Evolutionary conservation across 352 stramenopile species (phyloP).

Genomic region (Globisporangium recalcitrans): DNA sequence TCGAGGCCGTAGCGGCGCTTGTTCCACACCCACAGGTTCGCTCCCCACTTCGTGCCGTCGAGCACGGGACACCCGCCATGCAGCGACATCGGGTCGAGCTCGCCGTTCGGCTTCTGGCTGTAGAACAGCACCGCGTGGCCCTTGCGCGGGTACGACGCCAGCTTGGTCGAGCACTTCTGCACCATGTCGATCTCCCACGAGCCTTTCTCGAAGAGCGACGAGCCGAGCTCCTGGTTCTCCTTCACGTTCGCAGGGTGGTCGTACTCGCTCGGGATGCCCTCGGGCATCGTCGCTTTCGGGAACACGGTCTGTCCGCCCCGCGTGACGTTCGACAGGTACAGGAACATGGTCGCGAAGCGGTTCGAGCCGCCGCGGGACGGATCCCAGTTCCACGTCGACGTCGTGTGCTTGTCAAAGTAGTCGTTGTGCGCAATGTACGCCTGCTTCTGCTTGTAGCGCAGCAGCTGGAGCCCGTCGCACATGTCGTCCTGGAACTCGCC

Average conservation of each 20-base stretch:
- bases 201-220: slow-evolving; percentile 53
- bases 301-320: slow-evolving; percentile 83
- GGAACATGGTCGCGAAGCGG: slow-evolving; percentile 78
- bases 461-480: slow-evolving; percentile 93
- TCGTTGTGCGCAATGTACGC: slow-evolving; percentile 93
- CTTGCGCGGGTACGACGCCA: slow-evolving; percentile 75
- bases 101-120: slow-evolving; percentile 92
- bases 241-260: slow-evolving; percentile 38
- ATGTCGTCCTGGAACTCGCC: slow-evolving; percentile 86
- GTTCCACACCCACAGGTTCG: slow-evolving; percentile 98
- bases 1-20: slow-evolving; percentile 71
- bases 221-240: slow-evolving; percentile 37
- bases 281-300: slow-evolving; percentile 63
- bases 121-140: slow-evolving; percentile 97
- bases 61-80: slow-evolving; percentile 95
- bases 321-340: slow-evolving; percentile 80
- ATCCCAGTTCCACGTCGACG: slow-evolving; percentile 67
- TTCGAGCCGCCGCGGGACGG: slow-evolving; percentile 69
- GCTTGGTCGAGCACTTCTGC: slow-evolving; percentile 66
- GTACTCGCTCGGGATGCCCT: slow-evolving; percentile 53
- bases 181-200: slow-evolving; percentile 80
- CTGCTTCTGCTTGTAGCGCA: slow-evolving; percentile 94
- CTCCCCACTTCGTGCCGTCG: slow-evolving; percentile 93
- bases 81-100: slow-evolving; percentile 80
- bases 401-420: slow-evolving; percentile 82